Percentiles rank a stretch among this genome's conserved stretches.
Conservation (phyloP, 768 basidiomycete species). For the Clitopilus hobsonii region DNA sequence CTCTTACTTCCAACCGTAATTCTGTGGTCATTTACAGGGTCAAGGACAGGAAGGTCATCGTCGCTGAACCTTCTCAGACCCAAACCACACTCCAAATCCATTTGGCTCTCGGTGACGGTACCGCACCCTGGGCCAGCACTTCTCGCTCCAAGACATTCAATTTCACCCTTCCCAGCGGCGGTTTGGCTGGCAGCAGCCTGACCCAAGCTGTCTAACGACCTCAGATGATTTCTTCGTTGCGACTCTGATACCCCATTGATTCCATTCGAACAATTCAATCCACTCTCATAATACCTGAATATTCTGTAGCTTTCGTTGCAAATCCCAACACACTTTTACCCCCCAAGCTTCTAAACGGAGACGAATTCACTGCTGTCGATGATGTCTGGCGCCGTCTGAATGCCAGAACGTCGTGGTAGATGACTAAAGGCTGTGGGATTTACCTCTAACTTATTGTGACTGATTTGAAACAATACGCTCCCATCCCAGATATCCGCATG, state of each 20-base stretch:
- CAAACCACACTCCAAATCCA: conserved; percentile 33
- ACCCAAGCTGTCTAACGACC: conserved; percentile 8
- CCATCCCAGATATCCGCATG: background rate
- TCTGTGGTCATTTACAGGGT: conserved; percentile 40
- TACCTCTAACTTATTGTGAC: no score
- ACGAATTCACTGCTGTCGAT: no score
- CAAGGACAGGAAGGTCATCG: conserved; percentile 39
- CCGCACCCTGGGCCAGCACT: conserved; percentile 18
- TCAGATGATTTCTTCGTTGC: background rate
- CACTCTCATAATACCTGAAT: no score
- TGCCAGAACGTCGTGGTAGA: no score
- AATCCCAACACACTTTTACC: no score
- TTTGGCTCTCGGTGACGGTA: conserved; percentile 22
- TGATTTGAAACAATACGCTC: no score
- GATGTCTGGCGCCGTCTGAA: no score
- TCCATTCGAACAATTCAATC: no score
- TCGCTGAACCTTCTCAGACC: conserved; percentile 65
- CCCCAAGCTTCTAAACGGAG: no score
- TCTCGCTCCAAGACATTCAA: conserved; percentile 23
- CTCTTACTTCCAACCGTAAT: conserved; percentile 34
- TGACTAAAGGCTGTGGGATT: no score
- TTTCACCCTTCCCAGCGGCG: conserved; percentile 19
- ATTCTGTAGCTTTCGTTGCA: no score
- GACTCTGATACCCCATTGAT: background rate
- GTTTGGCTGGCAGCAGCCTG: conserved; percentile 18